phyloP scores from a whole-genome alignment of 768 basidiomycete genomes.

The Butyriboletus loyo region DNA sequence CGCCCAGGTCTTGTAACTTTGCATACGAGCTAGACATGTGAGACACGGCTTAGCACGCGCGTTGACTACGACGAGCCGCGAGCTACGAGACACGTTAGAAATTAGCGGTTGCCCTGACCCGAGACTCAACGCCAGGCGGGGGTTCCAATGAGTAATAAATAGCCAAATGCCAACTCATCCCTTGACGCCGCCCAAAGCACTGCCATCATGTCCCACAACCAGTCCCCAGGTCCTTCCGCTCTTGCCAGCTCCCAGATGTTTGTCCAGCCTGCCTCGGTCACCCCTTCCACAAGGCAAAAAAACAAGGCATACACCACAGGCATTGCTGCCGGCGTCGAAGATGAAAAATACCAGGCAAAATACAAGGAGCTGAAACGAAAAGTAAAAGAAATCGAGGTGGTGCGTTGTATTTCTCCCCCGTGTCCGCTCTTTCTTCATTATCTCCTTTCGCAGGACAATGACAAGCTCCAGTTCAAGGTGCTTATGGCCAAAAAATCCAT shows the following conservation, averaged over 20 bases:
- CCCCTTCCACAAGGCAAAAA: slow-evolving; percentile 44
- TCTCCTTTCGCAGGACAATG: slow-evolving; percentile 65
- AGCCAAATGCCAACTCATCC: slow-evolving; percentile 26
- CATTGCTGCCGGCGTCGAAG: slow-evolving; percentile 77
- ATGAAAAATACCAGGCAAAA: slow-evolving; percentile 83
- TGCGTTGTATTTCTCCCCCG: slow-evolving; percentile 36
- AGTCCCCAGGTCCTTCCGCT: slow-evolving; percentile 51
- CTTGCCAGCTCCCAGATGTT: slow-evolving; percentile 39
- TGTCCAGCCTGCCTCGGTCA: slow-evolving; percentile 25
- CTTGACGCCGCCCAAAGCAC: slow-evolving; percentile 33
- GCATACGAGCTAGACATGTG: not conserved
- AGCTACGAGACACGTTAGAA: slow-evolving; percentile 12
- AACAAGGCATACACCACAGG: slow-evolving; percentile 50
- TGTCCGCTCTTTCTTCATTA: slow-evolving; percentile 1
- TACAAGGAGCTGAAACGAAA: slow-evolving; percentile 87
- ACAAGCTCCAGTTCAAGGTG: slow-evolving; percentile 81
- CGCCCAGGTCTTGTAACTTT: not conserved
- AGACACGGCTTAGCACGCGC: not conserved
- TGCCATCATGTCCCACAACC: slow-evolving; percentile 66
- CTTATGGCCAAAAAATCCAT: slow-evolving; percentile 77
- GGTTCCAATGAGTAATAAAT: slow-evolving; percentile 29
- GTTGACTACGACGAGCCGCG: slow-evolving; percentile 1
- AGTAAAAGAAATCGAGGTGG: slow-evolving; percentile 82
- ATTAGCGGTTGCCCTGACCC: slow-evolving; percentile 11
- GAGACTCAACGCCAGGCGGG: slow-evolving; percentile 29